phyloP scores from a whole-genome alignment of 768 basidiomycete species.

The Cystofilobasidium capitatum region DNA sequence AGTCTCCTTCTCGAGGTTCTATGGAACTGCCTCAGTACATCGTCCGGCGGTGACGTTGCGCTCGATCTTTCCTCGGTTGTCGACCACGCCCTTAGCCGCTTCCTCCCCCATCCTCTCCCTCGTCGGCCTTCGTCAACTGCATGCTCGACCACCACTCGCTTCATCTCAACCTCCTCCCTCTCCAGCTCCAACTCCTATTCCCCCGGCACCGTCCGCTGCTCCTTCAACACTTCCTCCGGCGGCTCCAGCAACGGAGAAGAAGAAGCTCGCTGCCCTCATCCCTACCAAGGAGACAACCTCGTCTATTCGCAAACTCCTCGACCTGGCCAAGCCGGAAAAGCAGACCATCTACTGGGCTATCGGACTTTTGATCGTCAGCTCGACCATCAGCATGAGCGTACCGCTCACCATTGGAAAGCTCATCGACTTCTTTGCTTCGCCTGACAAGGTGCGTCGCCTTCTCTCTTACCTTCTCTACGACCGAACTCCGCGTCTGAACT shows the following conservation, averaged over 20 bases:
- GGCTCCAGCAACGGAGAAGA: neutral
- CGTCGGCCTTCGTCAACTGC: neutral
- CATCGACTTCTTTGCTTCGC: constrained; percentile 77
- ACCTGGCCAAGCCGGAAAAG: constrained; percentile 72
- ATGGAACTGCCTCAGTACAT: no score
- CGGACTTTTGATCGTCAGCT: constrained; percentile 68
- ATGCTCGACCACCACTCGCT: neutral
- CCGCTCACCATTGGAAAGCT: constrained; percentile 87
- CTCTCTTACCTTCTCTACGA: neutral
- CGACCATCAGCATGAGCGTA: constrained; percentile 80
- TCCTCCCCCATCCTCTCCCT: neutral
- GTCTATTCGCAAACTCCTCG: constrained; percentile 47
- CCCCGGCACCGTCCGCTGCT: no score
- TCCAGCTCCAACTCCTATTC: neutral
- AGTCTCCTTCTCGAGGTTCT: no score
- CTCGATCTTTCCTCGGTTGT: no score
- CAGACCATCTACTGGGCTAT: constrained; percentile 66
- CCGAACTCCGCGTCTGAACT: neutral
- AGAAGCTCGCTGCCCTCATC: neutral
- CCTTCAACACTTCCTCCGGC: neutral
- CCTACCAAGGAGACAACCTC: constrained; percentile 8
- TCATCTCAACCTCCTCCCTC: neutral
- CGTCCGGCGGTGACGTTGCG: neutral
- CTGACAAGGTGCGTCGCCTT: constrained; percentile 52
- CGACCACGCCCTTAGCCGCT: neutral